Conservation (phyloP, 192 early-diverging fungal species). For the Entrophospora sp. region DNA sequence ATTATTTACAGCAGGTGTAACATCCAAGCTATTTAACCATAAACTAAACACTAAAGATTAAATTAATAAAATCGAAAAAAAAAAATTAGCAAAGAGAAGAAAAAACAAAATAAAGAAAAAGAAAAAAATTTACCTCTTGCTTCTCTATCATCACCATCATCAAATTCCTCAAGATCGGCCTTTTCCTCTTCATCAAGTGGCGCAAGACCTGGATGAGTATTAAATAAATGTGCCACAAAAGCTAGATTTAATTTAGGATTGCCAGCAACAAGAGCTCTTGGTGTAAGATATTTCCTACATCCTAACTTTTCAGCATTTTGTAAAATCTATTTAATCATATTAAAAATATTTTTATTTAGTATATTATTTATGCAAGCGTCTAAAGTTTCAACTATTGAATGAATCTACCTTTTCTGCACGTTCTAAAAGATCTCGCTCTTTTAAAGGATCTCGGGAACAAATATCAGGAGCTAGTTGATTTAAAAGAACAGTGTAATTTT, state of each 20-base stretch:
- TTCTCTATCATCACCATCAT: conserved; percentile 75
- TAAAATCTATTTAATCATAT: conserved; percentile 58
- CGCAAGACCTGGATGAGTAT: conserved; percentile 90
- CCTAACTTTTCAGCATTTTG: conserved; percentile 86
- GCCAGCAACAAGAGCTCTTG: conserved; percentile 89
- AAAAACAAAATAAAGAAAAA: not conserved
- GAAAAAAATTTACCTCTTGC: conserved; percentile 52
- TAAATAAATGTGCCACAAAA: conserved; percentile 98
- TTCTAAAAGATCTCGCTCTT: conserved; percentile 61
- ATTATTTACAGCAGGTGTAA: conserved; percentile 96
- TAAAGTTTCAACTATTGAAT: too few relatives aligned
- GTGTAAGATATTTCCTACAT: conserved; percentile 90
- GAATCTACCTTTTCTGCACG: conserved; percentile 70
- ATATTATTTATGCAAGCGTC: not conserved
- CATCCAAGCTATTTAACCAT: conserved; percentile 96
- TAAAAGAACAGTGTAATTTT: conserved; percentile 90
- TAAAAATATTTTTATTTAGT: not conserved
- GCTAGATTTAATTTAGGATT: conserved; percentile 98
- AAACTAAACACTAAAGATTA: conserved; percentile 77
- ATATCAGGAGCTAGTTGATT: conserved; percentile 80
- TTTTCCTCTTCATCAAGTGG: conserved; percentile 86
- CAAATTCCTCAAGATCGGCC: conserved; percentile 82
- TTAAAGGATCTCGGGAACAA: conserved; percentile 76
- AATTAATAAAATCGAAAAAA: not conserved
- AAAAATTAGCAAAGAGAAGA: not conserved